Percentiles rank a stretch among this genome's conserved stretches.
Evolutionary conservation across 2,329 filamentous ascomycete species (phyloP).

Genomic region (Phaeoacremonium minimum): DNA sequence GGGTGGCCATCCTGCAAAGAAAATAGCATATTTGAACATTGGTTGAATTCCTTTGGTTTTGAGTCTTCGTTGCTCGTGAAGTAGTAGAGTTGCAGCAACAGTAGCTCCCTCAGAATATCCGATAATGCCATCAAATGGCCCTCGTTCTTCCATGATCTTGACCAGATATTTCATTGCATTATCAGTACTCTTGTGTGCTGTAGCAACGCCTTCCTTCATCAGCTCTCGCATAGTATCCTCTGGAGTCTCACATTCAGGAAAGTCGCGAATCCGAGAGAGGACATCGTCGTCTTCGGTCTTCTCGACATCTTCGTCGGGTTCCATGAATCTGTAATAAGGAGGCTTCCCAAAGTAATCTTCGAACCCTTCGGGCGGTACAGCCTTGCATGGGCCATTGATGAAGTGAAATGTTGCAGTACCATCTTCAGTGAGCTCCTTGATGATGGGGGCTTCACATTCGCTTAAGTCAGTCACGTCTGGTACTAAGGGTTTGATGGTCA

Average conservation of each 20-base stretch:
- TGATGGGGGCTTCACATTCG: slow-evolving; percentile 35
- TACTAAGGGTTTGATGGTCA: not conserved
- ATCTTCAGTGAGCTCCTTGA: slow-evolving; percentile 41
- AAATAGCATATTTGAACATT: slow-evolving; percentile 41
- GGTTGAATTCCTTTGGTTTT: slow-evolving; percentile 26
- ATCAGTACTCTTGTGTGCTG: slow-evolving; percentile 29
- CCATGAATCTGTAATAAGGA: slow-evolving; percentile 53
- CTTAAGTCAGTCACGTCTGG: slow-evolving; percentile 5
- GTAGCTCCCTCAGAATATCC: slow-evolving; percentile 59
- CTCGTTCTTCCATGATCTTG: slow-evolving; percentile 38
- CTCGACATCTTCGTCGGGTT: slow-evolving; percentile 40
- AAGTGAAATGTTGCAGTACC: slow-evolving; percentile 44
- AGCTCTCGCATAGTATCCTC: slow-evolving; percentile 54
- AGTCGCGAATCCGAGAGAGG: slow-evolving; percentile 47
- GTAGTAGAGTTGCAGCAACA: slow-evolving; percentile 45
- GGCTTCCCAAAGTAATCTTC: slow-evolving; percentile 53
- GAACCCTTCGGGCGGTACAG: slow-evolving; percentile 47
- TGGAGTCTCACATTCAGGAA: slow-evolving; percentile 44
- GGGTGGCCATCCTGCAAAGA: slow-evolving; percentile 52
- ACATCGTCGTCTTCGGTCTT: slow-evolving; percentile 38
- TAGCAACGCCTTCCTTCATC: slow-evolving; percentile 24
- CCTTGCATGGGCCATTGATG: slow-evolving; percentile 45
- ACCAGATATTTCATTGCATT: slow-evolving; percentile 36
- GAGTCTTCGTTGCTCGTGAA: slow-evolving; percentile 40
- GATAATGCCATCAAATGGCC: slow-evolving; percentile 48